Percentiles rank a stretch among this genome's conserved stretches.
These are phyloP conservation scores for Ceratocystis huliohia DNA, from an alignment of 2,329 filamentous ascomycete genomes.

Conservation along the genomic window DNA sequence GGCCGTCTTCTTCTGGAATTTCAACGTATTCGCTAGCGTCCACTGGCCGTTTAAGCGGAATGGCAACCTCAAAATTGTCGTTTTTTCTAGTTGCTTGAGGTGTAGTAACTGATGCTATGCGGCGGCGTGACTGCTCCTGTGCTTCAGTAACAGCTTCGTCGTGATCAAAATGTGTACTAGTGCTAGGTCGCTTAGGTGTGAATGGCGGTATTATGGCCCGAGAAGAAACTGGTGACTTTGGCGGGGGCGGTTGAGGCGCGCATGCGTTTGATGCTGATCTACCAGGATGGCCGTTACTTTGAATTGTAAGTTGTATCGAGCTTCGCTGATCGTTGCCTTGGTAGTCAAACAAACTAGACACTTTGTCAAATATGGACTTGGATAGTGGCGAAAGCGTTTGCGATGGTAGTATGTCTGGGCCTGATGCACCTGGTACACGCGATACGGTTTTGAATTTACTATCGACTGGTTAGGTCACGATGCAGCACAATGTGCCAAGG, in stretches of 20 bases:
- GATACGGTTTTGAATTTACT: constrained; percentile 41
- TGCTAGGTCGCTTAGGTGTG: not conserved
- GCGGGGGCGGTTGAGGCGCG: constrained; percentile 20
- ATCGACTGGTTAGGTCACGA: constrained; percentile 24
- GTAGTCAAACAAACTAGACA: constrained; percentile 23
- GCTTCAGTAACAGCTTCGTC: constrained; percentile 13
- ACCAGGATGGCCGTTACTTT: constrained; percentile 12
- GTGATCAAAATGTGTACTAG: not conserved
- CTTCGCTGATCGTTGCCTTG: constrained; percentile 11
- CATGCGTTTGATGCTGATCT: constrained; percentile 19
- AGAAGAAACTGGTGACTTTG: constrained; percentile 18
- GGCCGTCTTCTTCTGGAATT: constrained; percentile 20
- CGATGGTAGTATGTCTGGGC: constrained; percentile 24
- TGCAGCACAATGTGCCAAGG: not conserved
- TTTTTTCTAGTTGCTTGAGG: constrained; percentile 25
- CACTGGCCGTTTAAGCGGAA: constrained; percentile 34
- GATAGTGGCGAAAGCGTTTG: constrained; percentile 39
- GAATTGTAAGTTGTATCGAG: not conserved
- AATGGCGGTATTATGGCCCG: not conserved
- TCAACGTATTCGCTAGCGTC: constrained; percentile 31
- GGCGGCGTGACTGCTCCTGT: constrained; percentile 11
- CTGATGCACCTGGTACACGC: constrained; percentile 21
- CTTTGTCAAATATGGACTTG: constrained; percentile 31
- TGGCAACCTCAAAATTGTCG: constrained; percentile 36
- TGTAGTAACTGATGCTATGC: constrained; percentile 19